Conservation (phyloP, 176 grass and related monocot species). For the Triticum monococcum region DNA sequence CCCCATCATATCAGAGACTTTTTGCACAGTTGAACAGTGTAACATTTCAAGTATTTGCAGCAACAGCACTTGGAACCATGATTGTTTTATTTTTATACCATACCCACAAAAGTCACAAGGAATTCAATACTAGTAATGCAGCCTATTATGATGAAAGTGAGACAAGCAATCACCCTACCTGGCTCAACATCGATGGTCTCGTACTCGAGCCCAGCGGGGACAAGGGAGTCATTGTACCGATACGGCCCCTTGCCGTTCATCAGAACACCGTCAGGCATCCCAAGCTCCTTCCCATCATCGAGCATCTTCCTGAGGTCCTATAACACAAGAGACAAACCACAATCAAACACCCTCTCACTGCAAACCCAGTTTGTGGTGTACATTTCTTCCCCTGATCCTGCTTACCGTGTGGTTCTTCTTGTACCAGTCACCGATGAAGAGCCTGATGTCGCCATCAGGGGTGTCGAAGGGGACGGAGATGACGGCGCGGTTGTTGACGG, state of each 20-base stretch:
- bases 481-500: conserved; percentile 70
- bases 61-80: neutral
- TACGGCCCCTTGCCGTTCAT: conserved; percentile 96
- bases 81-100: neutral
- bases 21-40: neutral
- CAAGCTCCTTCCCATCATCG: conserved; percentile 73
- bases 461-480: conserved; percentile 78
- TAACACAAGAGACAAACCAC: conserved; percentile 13
- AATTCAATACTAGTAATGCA: neutral
- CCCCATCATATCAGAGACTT: neutral
- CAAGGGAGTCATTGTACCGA: conserved; percentile 74
- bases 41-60: neutral
- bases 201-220: conserved; percentile 65
- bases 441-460: conserved; percentile 64
- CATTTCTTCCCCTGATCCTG: too few relatives aligned
- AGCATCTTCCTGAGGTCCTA: conserved; percentile 78
- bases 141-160: neutral
- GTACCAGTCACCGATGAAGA: conserved; percentile 96
- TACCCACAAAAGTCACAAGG: neutral
- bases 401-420: conserved; percentile 84
- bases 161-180: conserved; percentile 41
- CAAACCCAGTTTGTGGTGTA: too few relatives aligned
- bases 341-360: neutral
- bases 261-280: conserved; percentile 80
- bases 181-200: conserved; percentile 92